Percentiles rank a stretch among this genome's conserved stretches.
These are phyloP conservation scores for Mortierella sp. DNA, from an alignment of 371 early-diverging fungal species.

Conservation along the genomic window DNA sequence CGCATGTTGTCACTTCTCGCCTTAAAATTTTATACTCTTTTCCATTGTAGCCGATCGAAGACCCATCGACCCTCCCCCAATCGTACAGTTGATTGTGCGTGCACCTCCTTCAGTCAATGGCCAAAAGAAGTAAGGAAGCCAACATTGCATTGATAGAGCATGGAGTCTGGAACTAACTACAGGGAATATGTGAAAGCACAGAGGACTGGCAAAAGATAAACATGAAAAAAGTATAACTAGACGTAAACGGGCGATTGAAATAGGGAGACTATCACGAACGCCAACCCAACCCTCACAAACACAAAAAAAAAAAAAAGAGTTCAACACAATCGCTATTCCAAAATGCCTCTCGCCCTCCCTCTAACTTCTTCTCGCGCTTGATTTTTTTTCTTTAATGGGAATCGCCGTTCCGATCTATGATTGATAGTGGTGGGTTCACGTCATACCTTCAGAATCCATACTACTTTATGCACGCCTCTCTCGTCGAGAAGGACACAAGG, in stretches of 20 bases:
- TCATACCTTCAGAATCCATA: conserved; percentile 85
- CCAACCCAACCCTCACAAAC: not conserved
- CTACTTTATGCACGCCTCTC: conserved; percentile 82
- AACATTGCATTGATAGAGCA: not conserved
- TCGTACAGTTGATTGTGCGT: conserved; percentile 81
- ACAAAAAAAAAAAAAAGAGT: not conserved
- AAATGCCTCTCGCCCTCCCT: not conserved
- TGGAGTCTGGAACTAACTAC: not conserved
- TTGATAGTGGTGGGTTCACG: conserved; percentile 54
- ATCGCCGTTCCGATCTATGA: not conserved
- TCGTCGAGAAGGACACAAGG: conserved; percentile 52
- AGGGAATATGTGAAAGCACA: not conserved
- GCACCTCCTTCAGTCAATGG: conserved; percentile 24
- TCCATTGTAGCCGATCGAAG: conserved; percentile 75
- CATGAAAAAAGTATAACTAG: too few relatives aligned
- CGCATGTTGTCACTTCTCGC: not conserved
- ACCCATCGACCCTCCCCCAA: conserved; percentile 96
- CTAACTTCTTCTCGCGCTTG: not conserved
- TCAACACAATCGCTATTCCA: conserved; percentile 3
- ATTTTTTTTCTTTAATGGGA: not conserved
- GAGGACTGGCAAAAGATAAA: not conserved
- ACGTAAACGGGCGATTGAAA: not conserved
- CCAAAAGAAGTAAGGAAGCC: conserved; percentile 22
- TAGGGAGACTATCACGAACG: not conserved
- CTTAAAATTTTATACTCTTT: not conserved